A percentile compares a stretch with the other conserved stretches of the same genome.
Conservation (phyloP, 495 filamentous ascomycete genomes). For the Penicillium cosmopolitanum region DNA sequence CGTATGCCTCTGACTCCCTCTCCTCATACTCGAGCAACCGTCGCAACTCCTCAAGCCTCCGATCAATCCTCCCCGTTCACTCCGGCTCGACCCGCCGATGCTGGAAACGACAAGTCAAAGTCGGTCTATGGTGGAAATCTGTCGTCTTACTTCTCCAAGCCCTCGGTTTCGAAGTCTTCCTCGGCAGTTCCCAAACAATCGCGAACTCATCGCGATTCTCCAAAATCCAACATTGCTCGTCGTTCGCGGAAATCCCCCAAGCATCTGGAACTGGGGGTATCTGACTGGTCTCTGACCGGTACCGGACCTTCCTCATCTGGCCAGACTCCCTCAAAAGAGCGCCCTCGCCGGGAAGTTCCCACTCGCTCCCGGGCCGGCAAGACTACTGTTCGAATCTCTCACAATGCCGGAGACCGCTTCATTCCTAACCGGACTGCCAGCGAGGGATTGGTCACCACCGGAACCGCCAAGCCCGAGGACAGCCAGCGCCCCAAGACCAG, state of each 20-base stretch:
- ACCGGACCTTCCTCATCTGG: constrained; percentile 63
- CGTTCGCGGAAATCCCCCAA: constrained; percentile 65
- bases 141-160: constrained; percentile 72
- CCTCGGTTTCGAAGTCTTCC: constrained; percentile 38
- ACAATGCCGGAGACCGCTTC: constrained; percentile 87
- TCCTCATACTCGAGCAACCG: constrained; percentile 61
- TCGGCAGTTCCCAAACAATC: constrained; percentile 25
- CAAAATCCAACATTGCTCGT: constrained; percentile 91
- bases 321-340: constrained; percentile 73
- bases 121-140: constrained; percentile 77
- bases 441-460: constrained; percentile 81
- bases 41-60: constrained; percentile 55
- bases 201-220: constrained; percentile 66
- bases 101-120: constrained; percentile 55
- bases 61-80: constrained; percentile 63
- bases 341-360: constrained; percentile 60
- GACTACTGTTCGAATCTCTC: constrained; percentile 75
- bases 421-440: constrained; percentile 91
- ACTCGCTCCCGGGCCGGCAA: constrained; percentile 63
- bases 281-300: constrained; percentile 88
- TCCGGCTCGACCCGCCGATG: constrained; percentile 67
- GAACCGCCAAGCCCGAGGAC: constrained; percentile 79
- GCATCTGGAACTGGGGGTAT: constrained; percentile 89
- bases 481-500: constrained; percentile 71
- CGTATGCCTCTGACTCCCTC: constrained; percentile 95